Evolutionary conservation across 2,329 filamentous ascomycete genomes (phyloP).

Genomic region (Aspergillus carbonarius): DNA sequence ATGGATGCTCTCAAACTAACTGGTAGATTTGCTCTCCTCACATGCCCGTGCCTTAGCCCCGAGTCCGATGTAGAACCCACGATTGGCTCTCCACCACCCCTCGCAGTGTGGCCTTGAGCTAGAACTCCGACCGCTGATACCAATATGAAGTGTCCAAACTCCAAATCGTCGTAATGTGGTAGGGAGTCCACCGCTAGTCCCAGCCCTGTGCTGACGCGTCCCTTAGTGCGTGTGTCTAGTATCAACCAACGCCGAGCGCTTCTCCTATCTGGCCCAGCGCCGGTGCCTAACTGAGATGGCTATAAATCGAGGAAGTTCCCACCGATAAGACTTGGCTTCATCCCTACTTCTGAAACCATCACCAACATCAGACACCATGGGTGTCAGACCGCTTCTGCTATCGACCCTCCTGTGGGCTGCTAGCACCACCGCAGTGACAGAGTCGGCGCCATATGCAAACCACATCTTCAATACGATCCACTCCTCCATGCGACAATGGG

Average conservation of each 20-base stretch:
- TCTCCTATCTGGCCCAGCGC: background rate
- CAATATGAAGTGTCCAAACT: background rate
- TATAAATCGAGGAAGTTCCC: background rate
- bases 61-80: background rate
- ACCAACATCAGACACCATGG: background rate
- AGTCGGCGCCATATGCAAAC: conserved; percentile 51
- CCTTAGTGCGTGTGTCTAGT: background rate
- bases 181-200: background rate
- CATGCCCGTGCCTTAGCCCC: background rate
- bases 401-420: background rate
- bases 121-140: background rate
- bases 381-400: background rate
- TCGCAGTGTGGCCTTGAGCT: background rate
- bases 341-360: background rate
- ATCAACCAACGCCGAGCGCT: background rate
- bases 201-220: background rate
- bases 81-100: background rate
- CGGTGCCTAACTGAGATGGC: background rate
- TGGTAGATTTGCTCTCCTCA: background rate
- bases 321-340: background rate
- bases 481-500: conserved; percentile 72
- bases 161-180: background rate
- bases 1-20: background rate
- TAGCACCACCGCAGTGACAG: background rate
- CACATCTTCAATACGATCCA: conserved; percentile 73